Percentiles rank a stretch among this genome's conserved stretches.
Conservation (phyloP, 208 protist species). For the Endotrypanum monterogeii region DNA sequence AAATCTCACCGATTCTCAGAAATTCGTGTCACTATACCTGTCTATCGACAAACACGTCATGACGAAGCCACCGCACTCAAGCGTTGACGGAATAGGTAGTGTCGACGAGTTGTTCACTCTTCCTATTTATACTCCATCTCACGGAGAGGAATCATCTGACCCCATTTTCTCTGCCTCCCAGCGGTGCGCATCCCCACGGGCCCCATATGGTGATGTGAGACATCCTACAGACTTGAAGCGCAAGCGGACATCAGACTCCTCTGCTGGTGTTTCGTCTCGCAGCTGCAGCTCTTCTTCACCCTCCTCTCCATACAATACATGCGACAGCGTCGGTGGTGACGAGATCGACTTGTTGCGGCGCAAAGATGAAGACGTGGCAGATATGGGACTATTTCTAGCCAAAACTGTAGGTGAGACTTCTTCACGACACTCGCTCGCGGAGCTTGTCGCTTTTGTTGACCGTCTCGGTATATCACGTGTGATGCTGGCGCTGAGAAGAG, state of each 20-base stretch:
- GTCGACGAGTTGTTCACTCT: constrained; percentile 11
- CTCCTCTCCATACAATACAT: neutral
- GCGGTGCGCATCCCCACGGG: neutral
- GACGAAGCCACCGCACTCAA: neutral
- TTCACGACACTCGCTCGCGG: constrained; percentile 32
- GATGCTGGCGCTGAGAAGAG: constrained; percentile 54
- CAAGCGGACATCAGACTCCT: neutral
- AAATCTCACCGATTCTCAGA: too few relatives aligned
- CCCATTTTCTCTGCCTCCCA: neutral
- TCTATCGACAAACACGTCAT: neutral
- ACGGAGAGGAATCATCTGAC: neutral
- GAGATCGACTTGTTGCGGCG: constrained; percentile 69
- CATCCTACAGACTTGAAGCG: neutral
- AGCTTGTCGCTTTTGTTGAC: constrained; percentile 46
- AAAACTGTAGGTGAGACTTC: constrained; percentile 31
- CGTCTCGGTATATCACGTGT: constrained; percentile 25
- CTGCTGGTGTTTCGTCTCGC: constrained; percentile 1
- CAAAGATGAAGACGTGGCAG: constrained; percentile 69
- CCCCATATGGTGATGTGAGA: neutral
- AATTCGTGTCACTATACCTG: neutral
- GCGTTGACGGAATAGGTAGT: neutral
- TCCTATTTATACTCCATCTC: neutral
- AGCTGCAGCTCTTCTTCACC: neutral
- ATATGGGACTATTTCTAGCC: constrained; percentile 76
- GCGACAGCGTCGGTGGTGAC: constrained; percentile 40